These are phyloP conservation scores for Plasmodium ovale DNA, from an alignment of 169 alveolate genomes.

Conservation along the genomic window DNA sequence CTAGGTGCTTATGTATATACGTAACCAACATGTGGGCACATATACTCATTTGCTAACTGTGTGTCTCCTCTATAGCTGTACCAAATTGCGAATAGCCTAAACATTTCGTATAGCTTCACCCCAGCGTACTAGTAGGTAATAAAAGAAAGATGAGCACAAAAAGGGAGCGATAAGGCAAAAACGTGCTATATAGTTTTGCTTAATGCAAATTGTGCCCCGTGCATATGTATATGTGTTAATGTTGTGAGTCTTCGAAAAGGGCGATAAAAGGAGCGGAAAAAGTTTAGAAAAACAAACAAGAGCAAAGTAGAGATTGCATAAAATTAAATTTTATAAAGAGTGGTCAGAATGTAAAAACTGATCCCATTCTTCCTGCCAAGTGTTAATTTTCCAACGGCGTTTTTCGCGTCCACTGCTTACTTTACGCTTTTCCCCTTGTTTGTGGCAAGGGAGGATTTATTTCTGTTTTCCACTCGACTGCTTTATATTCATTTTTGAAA, in stretches of 20 bases:
- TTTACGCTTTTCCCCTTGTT: background rate
- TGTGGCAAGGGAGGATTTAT: background rate
- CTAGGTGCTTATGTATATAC: constrained; percentile 14
- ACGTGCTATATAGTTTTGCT: background rate
- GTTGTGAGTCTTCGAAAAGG: too few species aligned
- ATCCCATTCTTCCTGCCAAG: background rate
- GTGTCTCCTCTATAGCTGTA: constrained; percentile 17
- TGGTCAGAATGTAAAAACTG: background rate
- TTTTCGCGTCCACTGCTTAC: too few species aligned
- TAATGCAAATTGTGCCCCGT: background rate
- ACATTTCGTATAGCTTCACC: constrained; percentile 53
- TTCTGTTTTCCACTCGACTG: background rate
- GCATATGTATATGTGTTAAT: background rate
- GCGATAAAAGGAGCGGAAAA: too few species aligned
- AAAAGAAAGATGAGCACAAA: constrained; percentile 2
- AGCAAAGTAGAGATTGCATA: background rate
- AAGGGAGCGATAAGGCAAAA: background rate
- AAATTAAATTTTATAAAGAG: background rate
- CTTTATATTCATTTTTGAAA: constrained; percentile 2
- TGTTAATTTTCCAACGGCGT: background rate
- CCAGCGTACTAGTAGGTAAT: constrained; percentile 60
- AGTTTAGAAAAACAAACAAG: background rate
- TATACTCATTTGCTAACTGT: background rate
- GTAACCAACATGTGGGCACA: too few species aligned
- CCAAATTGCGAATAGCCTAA: constrained; percentile 36